Percentiles rank a stretch among this genome's conserved stretches.
Evolutionary conservation across 768 basidiomycete genomes (phyloP).

Genomic region (Kwoniella sp.): DNA sequence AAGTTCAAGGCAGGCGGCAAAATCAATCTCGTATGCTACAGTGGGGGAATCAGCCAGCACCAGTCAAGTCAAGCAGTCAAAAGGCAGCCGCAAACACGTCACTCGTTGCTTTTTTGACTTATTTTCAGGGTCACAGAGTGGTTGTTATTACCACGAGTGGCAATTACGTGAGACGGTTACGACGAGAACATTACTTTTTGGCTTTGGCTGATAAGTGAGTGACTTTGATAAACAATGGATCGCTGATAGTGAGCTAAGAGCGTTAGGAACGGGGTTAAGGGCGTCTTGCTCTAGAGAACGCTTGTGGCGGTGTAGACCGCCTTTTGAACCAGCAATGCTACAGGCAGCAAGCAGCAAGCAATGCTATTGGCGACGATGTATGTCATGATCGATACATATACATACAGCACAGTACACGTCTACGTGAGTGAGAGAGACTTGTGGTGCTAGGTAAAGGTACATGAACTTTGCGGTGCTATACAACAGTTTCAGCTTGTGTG

Average conservation of each 20-base stretch:
- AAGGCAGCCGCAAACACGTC: neutral
- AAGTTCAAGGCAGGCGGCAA: slow-evolving; percentile 4
- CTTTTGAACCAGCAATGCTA: no score
- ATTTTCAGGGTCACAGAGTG: neutral
- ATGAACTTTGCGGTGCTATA: no score
- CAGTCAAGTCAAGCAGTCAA: no score
- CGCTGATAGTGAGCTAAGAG: neutral
- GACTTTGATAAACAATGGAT: neutral
- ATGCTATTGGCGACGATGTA: no score
- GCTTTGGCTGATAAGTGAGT: no score
- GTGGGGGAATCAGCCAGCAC: no score
- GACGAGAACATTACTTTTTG: slow-evolving; percentile 15
- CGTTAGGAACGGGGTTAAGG: neutral
- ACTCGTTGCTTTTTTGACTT: slow-evolving; percentile 1
- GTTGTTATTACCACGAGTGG: neutral
- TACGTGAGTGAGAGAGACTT: no score
- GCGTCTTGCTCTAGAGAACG: neutral
- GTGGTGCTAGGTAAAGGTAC: no score
- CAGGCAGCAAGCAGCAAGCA: no score
- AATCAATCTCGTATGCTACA: slow-evolving; percentile 5
- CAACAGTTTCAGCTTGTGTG: no score
- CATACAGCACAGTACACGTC: no score
- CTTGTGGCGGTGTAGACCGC: neutral
- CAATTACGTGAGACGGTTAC: neutral
- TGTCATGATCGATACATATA: no score